phyloP scores from a whole-genome alignment of 2,329 filamentous ascomycete species.

The Aspergillus viridinutans region DNA sequence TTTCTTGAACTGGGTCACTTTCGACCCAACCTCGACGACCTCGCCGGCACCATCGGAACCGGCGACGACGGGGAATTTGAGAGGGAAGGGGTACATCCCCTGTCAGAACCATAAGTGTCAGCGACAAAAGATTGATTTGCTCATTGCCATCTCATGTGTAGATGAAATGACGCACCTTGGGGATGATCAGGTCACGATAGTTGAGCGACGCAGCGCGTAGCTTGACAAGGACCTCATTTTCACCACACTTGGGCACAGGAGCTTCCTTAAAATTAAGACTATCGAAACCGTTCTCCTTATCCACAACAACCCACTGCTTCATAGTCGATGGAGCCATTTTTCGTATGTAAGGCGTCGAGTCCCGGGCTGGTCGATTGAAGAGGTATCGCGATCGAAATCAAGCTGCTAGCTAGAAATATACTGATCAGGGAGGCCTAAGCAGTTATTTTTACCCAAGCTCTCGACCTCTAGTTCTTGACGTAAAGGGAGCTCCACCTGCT shows the following conservation, averaged over 20 bases:
- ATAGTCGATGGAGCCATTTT: slow-evolving; percentile 42
- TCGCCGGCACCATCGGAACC: slow-evolving; percentile 42
- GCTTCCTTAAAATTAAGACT: slow-evolving; percentile 52
- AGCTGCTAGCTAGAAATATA: not conserved
- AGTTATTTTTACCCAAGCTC: not conserved
- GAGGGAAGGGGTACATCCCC: slow-evolving; percentile 32
- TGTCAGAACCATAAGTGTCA: slow-evolving; percentile 9
- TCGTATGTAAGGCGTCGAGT: not conserved
- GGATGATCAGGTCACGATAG: slow-evolving; percentile 48
- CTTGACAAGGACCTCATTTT: slow-evolving; percentile 69
- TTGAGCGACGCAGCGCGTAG: slow-evolving; percentile 49
- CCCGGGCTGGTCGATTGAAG: not conserved
- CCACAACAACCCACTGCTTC: slow-evolving; percentile 53
- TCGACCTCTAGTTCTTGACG: not conserved
- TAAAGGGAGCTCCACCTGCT: not conserved
- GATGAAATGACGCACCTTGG: slow-evolving; percentile 43
- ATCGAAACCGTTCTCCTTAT: slow-evolving; percentile 54
- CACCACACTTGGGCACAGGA: slow-evolving; percentile 58
- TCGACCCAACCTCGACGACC: slow-evolving; percentile 50
- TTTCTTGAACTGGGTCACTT: slow-evolving; percentile 53
- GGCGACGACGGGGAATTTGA: slow-evolving; percentile 29
- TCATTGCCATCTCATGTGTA: slow-evolving; percentile 15
- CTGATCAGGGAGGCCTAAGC: not conserved
- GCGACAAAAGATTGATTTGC: not conserved
- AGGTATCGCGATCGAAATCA: not conserved